Evolutionary conservation across 1,284 basidiomycete genomes (phyloP).

Genomic region (Acaromyces ingoldii): DNA sequence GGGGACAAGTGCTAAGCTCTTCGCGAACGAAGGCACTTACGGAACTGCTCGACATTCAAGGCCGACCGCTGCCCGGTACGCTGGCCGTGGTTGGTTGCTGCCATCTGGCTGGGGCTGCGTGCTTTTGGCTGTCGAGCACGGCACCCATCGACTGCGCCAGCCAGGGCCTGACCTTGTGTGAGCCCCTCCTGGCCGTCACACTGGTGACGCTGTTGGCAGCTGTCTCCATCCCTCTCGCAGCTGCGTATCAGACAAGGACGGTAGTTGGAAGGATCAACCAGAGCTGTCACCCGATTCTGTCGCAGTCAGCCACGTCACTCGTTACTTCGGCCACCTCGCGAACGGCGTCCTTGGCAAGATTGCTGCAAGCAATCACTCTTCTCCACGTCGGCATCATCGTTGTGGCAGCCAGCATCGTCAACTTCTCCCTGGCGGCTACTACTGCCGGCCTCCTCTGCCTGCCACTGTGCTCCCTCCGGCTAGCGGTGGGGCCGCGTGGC

Average conservation of each 20-base stretch:
- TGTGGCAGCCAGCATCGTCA: slow-evolving; percentile 34
- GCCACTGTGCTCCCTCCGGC: slow-evolving; percentile 13
- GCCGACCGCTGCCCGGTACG: not conserved
- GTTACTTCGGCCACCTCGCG: not conserved
- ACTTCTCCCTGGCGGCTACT: slow-evolving; percentile 32
- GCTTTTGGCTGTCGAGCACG: not conserved
- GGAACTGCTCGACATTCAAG: not conserved
- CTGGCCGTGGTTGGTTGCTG: not conserved
- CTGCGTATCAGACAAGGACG: not conserved
- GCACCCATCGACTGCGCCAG: slow-evolving; percentile 1
- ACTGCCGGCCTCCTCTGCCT: slow-evolving; percentile 10
- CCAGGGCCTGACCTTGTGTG: not conserved
- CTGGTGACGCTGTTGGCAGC: not conserved
- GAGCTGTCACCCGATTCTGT: not conserved
- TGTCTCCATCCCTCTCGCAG: no score
- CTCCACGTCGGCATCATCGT: slow-evolving; percentile 37
- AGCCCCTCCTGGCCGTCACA: slow-evolving; percentile 1
- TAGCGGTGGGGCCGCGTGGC: no score
- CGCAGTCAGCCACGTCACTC: not conserved
- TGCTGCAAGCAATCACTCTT: slow-evolving; percentile 33
- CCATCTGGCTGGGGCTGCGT: not conserved
- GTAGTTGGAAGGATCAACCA: not conserved
- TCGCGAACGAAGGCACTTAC: not conserved
- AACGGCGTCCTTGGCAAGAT: not conserved
- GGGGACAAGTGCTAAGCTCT: not conserved